Base-by-base conservation (phyloP, 2,329 filamentous ascomycete species). In the Colletotrichum sp. region DNA sequence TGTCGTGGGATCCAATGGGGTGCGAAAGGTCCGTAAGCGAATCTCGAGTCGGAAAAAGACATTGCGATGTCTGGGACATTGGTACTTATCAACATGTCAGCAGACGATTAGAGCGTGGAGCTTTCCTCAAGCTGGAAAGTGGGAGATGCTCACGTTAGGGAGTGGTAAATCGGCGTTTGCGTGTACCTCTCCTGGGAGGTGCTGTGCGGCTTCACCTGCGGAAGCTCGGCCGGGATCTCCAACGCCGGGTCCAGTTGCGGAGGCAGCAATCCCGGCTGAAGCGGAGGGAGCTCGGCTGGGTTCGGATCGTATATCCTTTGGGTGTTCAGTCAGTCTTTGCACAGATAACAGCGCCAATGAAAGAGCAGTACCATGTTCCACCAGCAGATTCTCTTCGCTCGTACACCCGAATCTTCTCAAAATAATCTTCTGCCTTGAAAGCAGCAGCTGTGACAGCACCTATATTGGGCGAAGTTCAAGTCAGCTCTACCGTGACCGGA, bases 41-140 rank as follows among this genome's bases (percentile, higher is more conserved):
- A 91, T 1, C 84, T 84, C 1, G 82, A 63, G 73, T 91, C 90
- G 0, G 89, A 91, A 77, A 91, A 90, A 6, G 84, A 86, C 90
- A 91, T 91, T 26, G 89, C 89, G 39, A 91, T 88, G 52, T 89
- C 87, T 0, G 90, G 90, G 0, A 92, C 89, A 65, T 92, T 92
- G 2, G 90, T 92, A 2, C 89, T 86, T 49, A 16, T 9, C 8
- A 5, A 3, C 28, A 36, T 26, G 63, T 60, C 18, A 66, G 39
- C n/a, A 8, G 60, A 21, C 1, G 44, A 49, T 0, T 6, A n/a
- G 3, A 44, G 8, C 3, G 9, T 1, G 39, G 39, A 10, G 0
- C 1, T 6, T 44, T 10, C 5, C 39, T 3, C 5, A 6, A 10
- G 18, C 39, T 44, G 5, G 16, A 1, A 6, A 44, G 24, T 6